Base-by-base conservation (phyloP, 2,329 filamentous ascomycete species). In the Simplicillium sp. region DNA sequence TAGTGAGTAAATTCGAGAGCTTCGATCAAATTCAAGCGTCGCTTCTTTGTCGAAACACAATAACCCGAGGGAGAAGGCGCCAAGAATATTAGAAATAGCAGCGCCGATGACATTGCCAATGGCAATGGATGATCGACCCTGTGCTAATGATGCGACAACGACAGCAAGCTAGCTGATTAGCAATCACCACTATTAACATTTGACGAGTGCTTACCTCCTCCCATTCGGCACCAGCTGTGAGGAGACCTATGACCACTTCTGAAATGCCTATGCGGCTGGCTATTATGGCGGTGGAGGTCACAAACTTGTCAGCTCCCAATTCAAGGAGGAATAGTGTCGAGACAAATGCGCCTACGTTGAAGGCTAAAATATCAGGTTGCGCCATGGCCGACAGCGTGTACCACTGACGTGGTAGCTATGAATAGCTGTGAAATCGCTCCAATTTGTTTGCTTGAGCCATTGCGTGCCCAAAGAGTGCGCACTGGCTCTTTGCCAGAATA, bases 101-200 rank as follows among this genome's bases (percentile, higher is more conserved):
- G 69, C 71, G n/a, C 71, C 71, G 44, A 75, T 50, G 38, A 75
- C 60, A 44, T 75, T 77, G 14, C 71, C 72, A 1, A 75, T 48
- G 9, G 71, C 71, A 8, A 75, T 56, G 1, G 70, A 64, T 1
- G 62, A 59, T 17, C 64, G 68, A 18, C 61, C 54, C 39, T 66
- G 68, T 3, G 62, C 56, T 28, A 75, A 56, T 9, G 69, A 64
- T 14, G 67, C 64, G 11, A 72, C 46, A 2, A 75, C 64, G 0
- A 75, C 69, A 2, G 61, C 65, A 29, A 74, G 64, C 65, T 46
- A 29, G 7, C 13, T 13, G 11, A 6, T 11, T n/a, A 11, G 20
- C 15, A 16, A 15, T 42, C 16, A 8, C 17, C n/a, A 29, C 29
- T 31, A 12, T 20, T n/a, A n/a, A n/a, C n/a, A n/a, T n/a, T n/a